These are phyloP conservation scores for Sicyos edulis DNA, from an alignment of 306 rosid genomes.

Conservation along the genomic window DNA sequence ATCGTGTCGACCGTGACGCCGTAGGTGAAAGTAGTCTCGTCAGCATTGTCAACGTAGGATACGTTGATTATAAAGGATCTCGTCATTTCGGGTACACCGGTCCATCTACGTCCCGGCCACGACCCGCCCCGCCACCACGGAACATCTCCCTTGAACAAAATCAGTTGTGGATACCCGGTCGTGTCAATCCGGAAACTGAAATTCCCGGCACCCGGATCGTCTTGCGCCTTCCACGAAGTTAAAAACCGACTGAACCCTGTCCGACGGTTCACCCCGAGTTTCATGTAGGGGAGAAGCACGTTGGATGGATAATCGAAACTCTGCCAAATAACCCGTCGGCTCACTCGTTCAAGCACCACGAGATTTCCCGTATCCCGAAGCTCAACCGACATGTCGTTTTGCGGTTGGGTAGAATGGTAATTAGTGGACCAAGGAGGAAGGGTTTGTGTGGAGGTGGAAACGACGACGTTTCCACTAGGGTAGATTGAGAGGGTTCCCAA, in stretches of 20 bases:
- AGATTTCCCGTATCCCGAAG: background rate
- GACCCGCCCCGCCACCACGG: constrained; percentile 17
- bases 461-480: background rate
- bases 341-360: background rate
- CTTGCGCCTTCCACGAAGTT: constrained; percentile 12
- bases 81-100: constrained; percentile 29
- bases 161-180: constrained; percentile 35
- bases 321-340: background rate
- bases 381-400: background rate
- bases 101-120: constrained; percentile 16
- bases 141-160: background rate
- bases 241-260: constrained; percentile 5
- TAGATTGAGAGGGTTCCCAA: constrained; percentile 33
- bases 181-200: constrained; percentile 21
- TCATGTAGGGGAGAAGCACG: background rate
- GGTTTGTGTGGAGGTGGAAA: background rate
- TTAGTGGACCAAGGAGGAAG: background rate
- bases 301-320: constrained; percentile 4
- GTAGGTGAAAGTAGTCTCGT: background rate
- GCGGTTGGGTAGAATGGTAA: background rate
- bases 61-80: constrained; percentile 15
- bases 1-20: constrained; percentile 18
- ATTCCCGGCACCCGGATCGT: constrained; percentile 46
- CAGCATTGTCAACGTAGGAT: background rate
- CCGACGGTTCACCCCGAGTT: background rate